Evolutionary conservation across 345 rosid species (phyloP), one percentile per base, ranked within the genome.

Genomic region (Gossypium sturtianum): DNA sequence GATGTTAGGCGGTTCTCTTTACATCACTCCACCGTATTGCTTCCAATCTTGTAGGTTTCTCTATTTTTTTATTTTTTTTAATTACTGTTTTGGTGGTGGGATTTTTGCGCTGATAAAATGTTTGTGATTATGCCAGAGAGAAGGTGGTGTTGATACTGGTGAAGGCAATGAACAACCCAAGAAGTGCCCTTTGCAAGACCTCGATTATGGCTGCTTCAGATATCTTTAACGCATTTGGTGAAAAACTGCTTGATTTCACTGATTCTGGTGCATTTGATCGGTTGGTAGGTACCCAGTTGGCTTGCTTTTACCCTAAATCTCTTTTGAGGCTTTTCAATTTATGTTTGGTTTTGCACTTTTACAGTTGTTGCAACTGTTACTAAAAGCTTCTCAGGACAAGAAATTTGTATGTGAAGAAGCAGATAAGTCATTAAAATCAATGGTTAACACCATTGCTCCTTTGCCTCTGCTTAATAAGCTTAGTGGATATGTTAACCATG

Each of bases 371-470:
- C 96, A 90, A 85, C 72, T 94, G 66, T 82, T 94, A 27, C 85
- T 94, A 73, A 94, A 94, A 90, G 95, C 98, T 66, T 92, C 92
- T 49, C 98, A 91, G 74, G 98, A 94, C 85, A 94, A 94, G 83
- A 77, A 83, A 78, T 94, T 94, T 73, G 95, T 94, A 22, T 89
- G 98, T 43, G 98, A 94, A 82, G 93, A 89, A 85, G 98, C 98
- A 20, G 92, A 89, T 3, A 85, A 71, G 80, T 83, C 98, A 0
- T 71, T 94, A 60, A 82, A 51, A 70, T 72, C 77, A 20, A 85
- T 91, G 94, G 93, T 89, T 53, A 81, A 75, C 10, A 86, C 87
- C 10, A 84, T 87, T 29, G 65, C 89, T 82, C 84, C 89, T 47
- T 76, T 88, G 80, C 84, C 83, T 67, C 82, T 94, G 70, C 88